Evolutionary conservation across 2,329 filamentous ascomycete species (phyloP).

Genomic region (Phaeosphaeriaceae sp.): DNA sequence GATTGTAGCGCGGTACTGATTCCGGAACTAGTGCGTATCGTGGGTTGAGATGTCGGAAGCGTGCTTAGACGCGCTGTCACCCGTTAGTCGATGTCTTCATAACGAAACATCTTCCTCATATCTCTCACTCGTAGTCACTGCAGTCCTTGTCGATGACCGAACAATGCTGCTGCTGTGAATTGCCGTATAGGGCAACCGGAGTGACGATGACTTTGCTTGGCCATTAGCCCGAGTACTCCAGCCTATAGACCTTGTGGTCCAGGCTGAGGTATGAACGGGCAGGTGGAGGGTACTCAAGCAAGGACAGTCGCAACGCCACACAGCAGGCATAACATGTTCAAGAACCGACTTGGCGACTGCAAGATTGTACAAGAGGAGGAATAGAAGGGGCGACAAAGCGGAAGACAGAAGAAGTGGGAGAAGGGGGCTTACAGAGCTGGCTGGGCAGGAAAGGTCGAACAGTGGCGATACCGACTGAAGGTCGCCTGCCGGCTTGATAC

Average conservation of each 20-base stretch:
- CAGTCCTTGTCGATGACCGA: slow-evolving; percentile 13
- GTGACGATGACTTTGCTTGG: slow-evolving; percentile 25
- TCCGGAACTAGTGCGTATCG: neutral
- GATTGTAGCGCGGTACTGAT: slow-evolving; percentile 5
- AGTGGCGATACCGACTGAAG: slow-evolving; percentile 37
- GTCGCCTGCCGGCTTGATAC: slow-evolving; percentile 64
- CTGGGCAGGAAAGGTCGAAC: slow-evolving; percentile 47
- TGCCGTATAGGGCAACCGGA: slow-evolving; percentile 2
- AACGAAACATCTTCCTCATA: neutral
- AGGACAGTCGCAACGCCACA: slow-evolving; percentile 15
- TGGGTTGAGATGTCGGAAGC: slow-evolving; percentile 17
- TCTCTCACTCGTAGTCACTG: slow-evolving; percentile 18
- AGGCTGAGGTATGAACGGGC: slow-evolving; percentile 17
- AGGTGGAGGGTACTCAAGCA: slow-evolving; percentile 9
- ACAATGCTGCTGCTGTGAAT: slow-evolving; percentile 20
- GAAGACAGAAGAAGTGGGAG: slow-evolving; percentile 22
- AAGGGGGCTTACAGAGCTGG: slow-evolving; percentile 34
- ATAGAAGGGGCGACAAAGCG: slow-evolving; percentile 25
- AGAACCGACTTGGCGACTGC: slow-evolving; percentile 23
- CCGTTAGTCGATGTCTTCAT: slow-evolving; percentile 7
- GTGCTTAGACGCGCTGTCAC: slow-evolving; percentile 16
- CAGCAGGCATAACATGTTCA: slow-evolving; percentile 17
- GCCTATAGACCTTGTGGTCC: slow-evolving; percentile 17
- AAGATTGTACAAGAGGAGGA: slow-evolving; percentile 27
- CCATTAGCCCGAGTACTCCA: slow-evolving; percentile 38